Percentiles rank a stretch among this genome's conserved stretches.
Evolutionary conservation across 306 rosid genomes (phyloP).

Genomic region (Vigna reflexopilosa): DNA sequence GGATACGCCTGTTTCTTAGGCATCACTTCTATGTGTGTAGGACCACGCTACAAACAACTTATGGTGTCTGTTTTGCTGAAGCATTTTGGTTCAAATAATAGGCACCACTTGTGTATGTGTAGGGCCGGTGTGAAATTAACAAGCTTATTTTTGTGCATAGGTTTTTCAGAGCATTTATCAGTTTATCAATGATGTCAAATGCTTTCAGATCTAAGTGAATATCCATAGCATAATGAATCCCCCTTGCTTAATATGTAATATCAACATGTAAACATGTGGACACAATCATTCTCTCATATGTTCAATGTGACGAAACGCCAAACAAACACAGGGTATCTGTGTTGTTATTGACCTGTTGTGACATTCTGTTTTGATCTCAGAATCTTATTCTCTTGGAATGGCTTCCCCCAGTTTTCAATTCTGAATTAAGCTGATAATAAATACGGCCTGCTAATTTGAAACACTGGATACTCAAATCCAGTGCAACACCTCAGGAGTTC

Average conservation of each 20-base stretch:
- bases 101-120: constrained; percentile 40
- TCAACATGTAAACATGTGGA: not conserved
- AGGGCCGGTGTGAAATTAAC: constrained; percentile 25
- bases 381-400: not conserved
- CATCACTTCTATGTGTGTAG: constrained; percentile 31
- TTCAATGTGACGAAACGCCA: not conserved
- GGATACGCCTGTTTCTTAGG: not conserved
- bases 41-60: constrained; percentile 36
- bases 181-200: not conserved
- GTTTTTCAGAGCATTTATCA: not conserved
- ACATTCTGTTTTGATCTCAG: constrained; percentile 11
- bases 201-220: constrained; percentile 23
- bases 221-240: not conserved
- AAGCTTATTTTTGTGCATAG: constrained; percentile 22
- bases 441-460: constrained; percentile 6
- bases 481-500: constrained; percentile 1
- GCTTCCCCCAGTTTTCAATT: constrained; percentile 11
- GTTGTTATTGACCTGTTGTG: not conserved
- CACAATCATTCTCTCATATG: not conserved
- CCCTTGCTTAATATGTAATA: not conserved
- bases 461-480: not conserved
- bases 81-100: constrained; percentile 11
- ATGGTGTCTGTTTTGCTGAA: constrained; percentile 26
- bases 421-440: constrained; percentile 30
- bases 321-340: not conserved